Conservation (phyloP, 2,329 filamentous ascomycete species). For the Davidsoniella virescens region DNA sequence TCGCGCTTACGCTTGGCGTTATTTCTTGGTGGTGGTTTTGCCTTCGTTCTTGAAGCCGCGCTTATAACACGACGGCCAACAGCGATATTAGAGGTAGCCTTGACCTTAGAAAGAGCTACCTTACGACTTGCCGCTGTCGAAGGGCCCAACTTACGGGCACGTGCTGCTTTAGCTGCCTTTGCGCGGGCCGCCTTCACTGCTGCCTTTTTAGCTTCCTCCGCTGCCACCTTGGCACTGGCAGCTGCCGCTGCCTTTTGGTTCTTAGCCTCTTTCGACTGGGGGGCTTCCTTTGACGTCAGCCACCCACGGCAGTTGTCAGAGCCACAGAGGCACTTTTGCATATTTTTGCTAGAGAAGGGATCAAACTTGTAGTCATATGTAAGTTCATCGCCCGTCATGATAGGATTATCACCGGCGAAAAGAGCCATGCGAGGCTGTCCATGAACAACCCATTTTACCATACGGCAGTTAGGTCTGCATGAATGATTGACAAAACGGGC, state of each 20-base stretch:
- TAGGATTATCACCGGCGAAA: slow-evolving; percentile 77
- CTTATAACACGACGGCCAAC: not conserved
- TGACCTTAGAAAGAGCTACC: not conserved
- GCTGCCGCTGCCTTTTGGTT: slow-evolving; percentile 20
- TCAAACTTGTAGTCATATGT: slow-evolving; percentile 82
- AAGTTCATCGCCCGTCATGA: slow-evolving; percentile 88
- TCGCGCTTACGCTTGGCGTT: not conserved
- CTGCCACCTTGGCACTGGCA: slow-evolving; percentile 30
- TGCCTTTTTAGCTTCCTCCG: slow-evolving; percentile 22
- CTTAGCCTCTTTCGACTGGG: slow-evolving; percentile 28
- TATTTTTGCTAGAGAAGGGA: slow-evolving; percentile 52
- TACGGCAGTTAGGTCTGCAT: slow-evolving; percentile 87
- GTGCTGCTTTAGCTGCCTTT: slow-evolving; percentile 13
- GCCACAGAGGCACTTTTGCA: slow-evolving; percentile 49
- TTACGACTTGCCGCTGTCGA: too few species aligned
- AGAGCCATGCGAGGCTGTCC: slow-evolving; percentile 92
- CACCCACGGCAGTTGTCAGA: slow-evolving; percentile 47
- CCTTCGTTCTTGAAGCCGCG: not conserved
- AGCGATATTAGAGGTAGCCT: slow-evolving; percentile 3
- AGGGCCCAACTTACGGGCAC: too few species aligned
- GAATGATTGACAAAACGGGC: slow-evolving; percentile 97
- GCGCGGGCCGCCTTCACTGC: not conserved
- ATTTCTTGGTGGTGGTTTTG: slow-evolving; percentile 4
- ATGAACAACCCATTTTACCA: slow-evolving; percentile 95
- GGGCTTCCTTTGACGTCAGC: slow-evolving; percentile 43